Percentiles rank a stretch among this genome's conserved stretches.
Conservation (phyloP, 2,329 filamentous ascomycete species). For the Apiospora rasikravindrae region DNA sequence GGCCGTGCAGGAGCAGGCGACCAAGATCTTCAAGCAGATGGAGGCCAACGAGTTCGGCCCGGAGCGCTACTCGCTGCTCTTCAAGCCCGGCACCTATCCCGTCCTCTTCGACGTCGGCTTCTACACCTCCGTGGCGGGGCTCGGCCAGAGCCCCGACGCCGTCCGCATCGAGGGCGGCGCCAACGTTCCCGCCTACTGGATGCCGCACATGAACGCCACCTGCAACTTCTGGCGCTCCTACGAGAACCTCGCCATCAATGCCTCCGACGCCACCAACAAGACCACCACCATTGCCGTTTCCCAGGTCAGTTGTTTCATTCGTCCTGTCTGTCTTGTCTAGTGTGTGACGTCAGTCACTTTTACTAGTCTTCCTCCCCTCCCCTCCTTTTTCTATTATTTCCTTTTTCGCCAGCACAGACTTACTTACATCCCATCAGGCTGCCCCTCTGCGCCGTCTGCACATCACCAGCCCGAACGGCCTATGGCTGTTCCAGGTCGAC, state of each 20-base stretch:
- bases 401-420: not conserved
- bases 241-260: slow-evolving; percentile 40
- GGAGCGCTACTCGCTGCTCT: slow-evolving; percentile 39
- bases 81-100: slow-evolving; percentile 38
- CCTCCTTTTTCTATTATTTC: too few species aligned
- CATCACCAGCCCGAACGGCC: slow-evolving; percentile 36
- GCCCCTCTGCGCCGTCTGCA: slow-evolving; percentile 40
- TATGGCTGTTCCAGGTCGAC: slow-evolving; percentile 42
- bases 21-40: slow-evolving; percentile 38
- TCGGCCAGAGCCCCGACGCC: slow-evolving; percentile 38
- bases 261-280: slow-evolving; percentile 37
- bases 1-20: slow-evolving; percentile 36
- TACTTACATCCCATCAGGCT: slow-evolving; percentile 25
- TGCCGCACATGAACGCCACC: slow-evolving; percentile 41
- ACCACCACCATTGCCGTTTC: slow-evolving; percentile 42
- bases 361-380: not conserved
- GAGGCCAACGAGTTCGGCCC: slow-evolving; percentile 41
- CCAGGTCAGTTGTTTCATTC: slow-evolving; percentile 24
- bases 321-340: too few species aligned
- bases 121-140: slow-evolving; percentile 40
- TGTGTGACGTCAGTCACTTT: not conserved
- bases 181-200: slow-evolving; percentile 42
- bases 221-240: slow-evolving; percentile 42
- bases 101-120: slow-evolving; percentile 42
- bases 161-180: slow-evolving; percentile 39